A percentile compares a stretch with the other conserved stretches of the same genome.
These are phyloP conservation scores for Xanthoparmelia taractica DNA, from an alignment of 495 filamentous ascomycete species.

Conservation along the genomic window DNA sequence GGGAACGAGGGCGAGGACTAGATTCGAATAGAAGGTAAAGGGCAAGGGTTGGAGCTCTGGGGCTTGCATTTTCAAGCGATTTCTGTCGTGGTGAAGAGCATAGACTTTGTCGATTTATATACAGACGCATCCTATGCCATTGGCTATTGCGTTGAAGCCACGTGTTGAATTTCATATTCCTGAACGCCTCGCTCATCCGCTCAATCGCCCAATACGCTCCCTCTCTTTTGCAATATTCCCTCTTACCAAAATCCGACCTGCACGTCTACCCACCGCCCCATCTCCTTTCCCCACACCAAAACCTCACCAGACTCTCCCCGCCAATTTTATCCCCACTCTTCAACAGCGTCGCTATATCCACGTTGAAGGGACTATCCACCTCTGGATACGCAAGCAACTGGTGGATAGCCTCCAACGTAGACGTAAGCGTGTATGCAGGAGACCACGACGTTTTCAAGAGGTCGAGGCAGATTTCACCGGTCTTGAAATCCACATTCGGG, in stretches of 20 bases:
- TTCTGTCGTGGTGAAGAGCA: background rate
- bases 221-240: background rate
- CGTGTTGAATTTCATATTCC: background rate
- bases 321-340: conserved; percentile 67
- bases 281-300: conserved; percentile 37
- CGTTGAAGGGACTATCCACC: conserved; percentile 77
- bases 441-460: conserved; percentile 66
- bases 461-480: conserved; percentile 90
- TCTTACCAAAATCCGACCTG: background rate
- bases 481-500: conserved; percentile 71
- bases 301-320: conserved; percentile 74
- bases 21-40: too few species aligned
- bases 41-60: too few species aligned
- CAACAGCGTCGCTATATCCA: conserved; percentile 76
- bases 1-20: background rate
- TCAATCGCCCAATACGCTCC: background rate
- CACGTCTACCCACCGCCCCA: conserved; percentile 18
- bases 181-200: conserved; percentile 1
- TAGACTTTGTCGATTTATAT: background rate
- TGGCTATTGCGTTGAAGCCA: background rate
- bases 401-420: conserved; percentile 68
- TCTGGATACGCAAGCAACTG: conserved; percentile 69
- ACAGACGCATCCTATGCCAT: background rate
- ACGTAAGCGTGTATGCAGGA: conserved; percentile 71
- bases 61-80: background rate